Evolutionary conservation across 2,329 filamentous ascomycete genomes (phyloP).

Genomic region (Trichoderma koningii): DNA sequence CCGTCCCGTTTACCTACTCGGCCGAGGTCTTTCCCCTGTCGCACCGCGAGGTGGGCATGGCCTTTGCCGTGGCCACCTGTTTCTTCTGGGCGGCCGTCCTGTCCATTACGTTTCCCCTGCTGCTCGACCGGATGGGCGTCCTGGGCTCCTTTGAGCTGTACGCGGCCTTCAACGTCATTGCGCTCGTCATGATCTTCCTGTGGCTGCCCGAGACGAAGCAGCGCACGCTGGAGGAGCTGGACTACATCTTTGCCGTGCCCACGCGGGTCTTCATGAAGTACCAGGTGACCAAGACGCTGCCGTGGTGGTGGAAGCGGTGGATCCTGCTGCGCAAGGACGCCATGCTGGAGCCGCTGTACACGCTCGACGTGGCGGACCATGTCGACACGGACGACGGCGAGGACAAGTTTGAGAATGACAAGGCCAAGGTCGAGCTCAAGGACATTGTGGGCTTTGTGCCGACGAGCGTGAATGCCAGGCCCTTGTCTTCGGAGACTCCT

Average conservation of each 20-base stretch:
- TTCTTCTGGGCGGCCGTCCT: conserved; percentile 62
- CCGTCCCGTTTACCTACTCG: conserved; percentile 68
- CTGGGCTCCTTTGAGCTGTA: conserved; percentile 58
- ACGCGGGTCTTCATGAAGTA: conserved; percentile 59
- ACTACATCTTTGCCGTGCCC: conserved; percentile 63
- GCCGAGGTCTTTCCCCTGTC: conserved; percentile 71
- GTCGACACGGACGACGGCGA: conserved; percentile 39
- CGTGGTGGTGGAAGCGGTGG: conserved; percentile 63
- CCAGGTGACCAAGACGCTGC: conserved; percentile 57
- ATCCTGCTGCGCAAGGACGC: conserved; percentile 53
- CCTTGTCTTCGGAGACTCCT: not conserved
- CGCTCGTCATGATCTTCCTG: conserved; percentile 58
- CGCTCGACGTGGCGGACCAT: conserved; percentile 43
- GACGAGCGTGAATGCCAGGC: conserved; percentile 28
- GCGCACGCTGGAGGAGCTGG: conserved; percentile 56
- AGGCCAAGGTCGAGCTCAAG: conserved; percentile 45
- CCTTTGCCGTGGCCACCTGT: conserved; percentile 67
- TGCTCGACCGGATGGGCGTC: conserved; percentile 49
- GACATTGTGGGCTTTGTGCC: conserved; percentile 39
- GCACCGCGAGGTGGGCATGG: conserved; percentile 72
- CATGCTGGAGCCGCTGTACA: conserved; percentile 47
- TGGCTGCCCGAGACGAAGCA: conserved; percentile 63
- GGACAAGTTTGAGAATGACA: conserved; percentile 42
- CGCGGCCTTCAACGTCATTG: conserved; percentile 57
- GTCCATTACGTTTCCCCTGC: conserved; percentile 64